These are phyloP conservation scores for Talaromyces sp. DNA, from an alignment of 2,329 filamentous ascomycete genomes.

Conservation along the genomic window DNA sequence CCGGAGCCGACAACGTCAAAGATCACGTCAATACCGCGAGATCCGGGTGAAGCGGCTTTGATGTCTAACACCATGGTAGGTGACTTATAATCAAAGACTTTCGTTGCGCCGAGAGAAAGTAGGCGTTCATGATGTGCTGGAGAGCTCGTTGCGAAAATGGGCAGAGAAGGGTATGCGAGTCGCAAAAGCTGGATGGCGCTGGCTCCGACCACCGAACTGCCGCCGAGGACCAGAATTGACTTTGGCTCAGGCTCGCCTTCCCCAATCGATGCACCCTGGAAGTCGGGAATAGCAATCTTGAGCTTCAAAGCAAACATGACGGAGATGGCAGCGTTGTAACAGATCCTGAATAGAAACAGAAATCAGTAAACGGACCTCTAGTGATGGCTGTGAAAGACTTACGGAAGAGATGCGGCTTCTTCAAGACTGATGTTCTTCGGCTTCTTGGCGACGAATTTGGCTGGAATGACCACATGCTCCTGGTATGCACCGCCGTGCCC, in stretches of 20 bases:
- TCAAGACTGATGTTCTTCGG: slow-evolving; percentile 29
- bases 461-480: slow-evolving; percentile 22
- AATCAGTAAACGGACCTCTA: background rate
- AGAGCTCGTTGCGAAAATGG: slow-evolving; percentile 35
- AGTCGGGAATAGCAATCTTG: slow-evolving; percentile 4
- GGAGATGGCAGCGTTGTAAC: slow-evolving; percentile 12
- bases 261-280: slow-evolving; percentile 20
- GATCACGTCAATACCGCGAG: slow-evolving; percentile 31
- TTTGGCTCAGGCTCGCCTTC: slow-evolving; percentile 22
- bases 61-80: slow-evolving; percentile 5
- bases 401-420: slow-evolving; percentile 27
- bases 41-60: slow-evolving; percentile 14
- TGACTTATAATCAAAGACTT: slow-evolving; percentile 10
- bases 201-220: slow-evolving; percentile 33
- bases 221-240: slow-evolving; percentile 38
- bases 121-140: slow-evolving; percentile 7
- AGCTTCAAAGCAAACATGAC: slow-evolving; percentile 4
- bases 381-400: background rate
- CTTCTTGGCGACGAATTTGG: slow-evolving; percentile 23
- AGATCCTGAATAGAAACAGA: background rate
- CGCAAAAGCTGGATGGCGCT: slow-evolving; percentile 37
- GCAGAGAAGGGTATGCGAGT: slow-evolving; percentile 27
- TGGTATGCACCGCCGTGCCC: slow-evolving; percentile 17
- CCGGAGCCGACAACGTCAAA: slow-evolving; percentile 33
- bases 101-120: slow-evolving; percentile 6